Base-by-base conservation (phyloP, 2,329 filamentous ascomycete genomes). In the Ophiostoma perfectum region DNA sequence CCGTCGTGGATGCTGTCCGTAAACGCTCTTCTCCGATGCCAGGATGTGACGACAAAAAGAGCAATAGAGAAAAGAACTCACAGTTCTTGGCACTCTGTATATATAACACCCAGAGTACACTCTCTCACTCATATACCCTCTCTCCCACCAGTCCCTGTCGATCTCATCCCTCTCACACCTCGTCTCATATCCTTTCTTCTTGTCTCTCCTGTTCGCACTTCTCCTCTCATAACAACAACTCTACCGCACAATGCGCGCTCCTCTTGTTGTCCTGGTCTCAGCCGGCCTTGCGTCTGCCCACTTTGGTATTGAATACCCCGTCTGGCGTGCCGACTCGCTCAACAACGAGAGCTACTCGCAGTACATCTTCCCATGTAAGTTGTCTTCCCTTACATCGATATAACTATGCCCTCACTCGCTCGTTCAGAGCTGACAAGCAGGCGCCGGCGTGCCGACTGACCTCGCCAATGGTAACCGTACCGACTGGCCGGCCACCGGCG, bases 401-500 rank as follows among this genome's bases (percentile, higher is more conserved):
- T 27, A 27, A 27, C 27, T 18, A 18, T 36, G 1, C 4, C 8
- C 0, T 27, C n/a, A 27, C n/a, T 55, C n/a, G 18, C n/a, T 18
- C 27, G 27, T 27, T 27, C 27, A 27, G 27, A 27, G 27, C 27
- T 27, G 27, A 27, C 27, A 27, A 27, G 27, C 27, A 84, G 83
- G 83, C 73, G 83, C 79, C 67, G 80, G 80, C 45, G 82, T 83
- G 47, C 78, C 80, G 39, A 78, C 66, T 18, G 70, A 79, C 73
- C 77, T 77, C 58, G 72, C 72, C 60, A 78, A 76, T 66, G 68
- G 66, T 68, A 84, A 83, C 74, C 76, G 80, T 66, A 85, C 83
- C 67, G 81, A 84, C 72, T 86, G 83, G 83, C 82, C 83, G 45
- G 74, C 84, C n/a, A 74, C 74, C 58, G 83, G 83, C 71, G 83